Evolutionary conservation across 1,284 basidiomycete species (phyloP), one percentile per base, ranked within the genome.

Genomic region (Vanrija humicola): DNA sequence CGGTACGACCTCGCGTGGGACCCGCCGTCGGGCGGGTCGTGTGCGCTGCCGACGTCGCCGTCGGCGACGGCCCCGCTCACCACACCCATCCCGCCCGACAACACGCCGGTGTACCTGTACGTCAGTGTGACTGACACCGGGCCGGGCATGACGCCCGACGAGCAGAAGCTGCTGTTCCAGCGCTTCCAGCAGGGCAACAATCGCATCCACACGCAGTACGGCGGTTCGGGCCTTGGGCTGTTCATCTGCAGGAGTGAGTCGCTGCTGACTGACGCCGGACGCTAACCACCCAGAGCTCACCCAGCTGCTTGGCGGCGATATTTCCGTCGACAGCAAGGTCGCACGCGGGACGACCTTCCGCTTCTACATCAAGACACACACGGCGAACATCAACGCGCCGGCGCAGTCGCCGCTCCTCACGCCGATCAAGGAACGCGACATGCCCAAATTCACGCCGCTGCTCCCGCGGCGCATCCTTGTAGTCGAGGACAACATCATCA

Each of bases 271-370:
- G 56, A 52, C 29, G 21, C 12, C 38, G 5, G 8, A n/a, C 21
- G 21, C 49, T 63, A 10, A 34, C 34, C 10, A 0, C 6, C 4
- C 6, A 34, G 63, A 61, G 14, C 64, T 67, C 49, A 62, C 65
- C n/a, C 64, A 70, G 55, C 50, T 65, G 43, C 56, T 69, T 19
- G 64, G 65, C 15, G 69, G 69, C 21, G 54, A 63, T 2, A 72
- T 72, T 48, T 62, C 64, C 40, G 63, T 68, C 38, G 52, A 54
- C n/a, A 62, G 58, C 42, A 48, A 64, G 43, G 46, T 64, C 1
- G 68, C 64, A 4, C 45, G 59, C 19, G 69, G 69, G 12, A 62
- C 57, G 57, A 91, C 65, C 8, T 75, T 75, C 66, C 65, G 65
- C 6, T 73, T 75, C 59, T 75, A 61, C 58, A 64, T 74, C 43